These are phyloP conservation scores for Colletotrichum zoysiae DNA, from an alignment of 2,329 filamentous ascomycete species.

Conservation along the genomic window DNA sequence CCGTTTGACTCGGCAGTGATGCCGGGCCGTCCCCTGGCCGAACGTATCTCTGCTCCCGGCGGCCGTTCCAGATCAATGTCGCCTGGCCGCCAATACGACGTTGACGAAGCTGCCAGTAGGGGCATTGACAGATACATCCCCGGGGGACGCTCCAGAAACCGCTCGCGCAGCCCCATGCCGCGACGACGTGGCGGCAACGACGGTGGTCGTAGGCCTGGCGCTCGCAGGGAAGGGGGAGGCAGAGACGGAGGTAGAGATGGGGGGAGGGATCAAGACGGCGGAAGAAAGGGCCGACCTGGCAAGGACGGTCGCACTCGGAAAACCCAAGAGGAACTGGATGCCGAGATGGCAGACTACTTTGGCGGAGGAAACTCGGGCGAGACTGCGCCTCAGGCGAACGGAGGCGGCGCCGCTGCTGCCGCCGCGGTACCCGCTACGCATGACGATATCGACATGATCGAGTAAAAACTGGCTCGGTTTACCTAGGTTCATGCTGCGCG, in stretches of 20 bases:
- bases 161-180: slow-evolving; percentile 72
- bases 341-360: slow-evolving; percentile 98
- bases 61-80: slow-evolving; percentile 74
- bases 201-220: slow-evolving; percentile 64
- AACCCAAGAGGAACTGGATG: slow-evolving; percentile 91
- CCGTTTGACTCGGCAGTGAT: slow-evolving; percentile 68
- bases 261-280: slow-evolving; percentile 57
- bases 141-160: slow-evolving; percentile 58
- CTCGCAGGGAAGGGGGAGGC: slow-evolving; percentile 58
- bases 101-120: slow-evolving; percentile 71
- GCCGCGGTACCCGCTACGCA: slow-evolving; percentile 49
- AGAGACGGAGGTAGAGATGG: slow-evolving; percentile 54
- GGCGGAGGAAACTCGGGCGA: slow-evolving; percentile 57
- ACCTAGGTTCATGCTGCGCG: slow-evolving; percentile 9
- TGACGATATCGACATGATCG: slow-evolving; percentile 80
- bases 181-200: slow-evolving; percentile 60
- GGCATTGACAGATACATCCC: slow-evolving; percentile 86
- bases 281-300: slow-evolving; percentile 52
- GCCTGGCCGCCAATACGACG: slow-evolving; percentile 59
- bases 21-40: slow-evolving; percentile 69
- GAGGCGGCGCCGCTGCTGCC: slow-evolving; percentile 52
- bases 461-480: slow-evolving; percentile 54
- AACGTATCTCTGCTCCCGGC: slow-evolving; percentile 68
- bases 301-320: slow-evolving; percentile 76
- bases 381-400: slow-evolving; percentile 53